These are phyloP conservation scores for Cyclotella choctawhatcheeana DNA, from an alignment of 108 stramenopile genomes.

Conservation along the genomic window DNA sequence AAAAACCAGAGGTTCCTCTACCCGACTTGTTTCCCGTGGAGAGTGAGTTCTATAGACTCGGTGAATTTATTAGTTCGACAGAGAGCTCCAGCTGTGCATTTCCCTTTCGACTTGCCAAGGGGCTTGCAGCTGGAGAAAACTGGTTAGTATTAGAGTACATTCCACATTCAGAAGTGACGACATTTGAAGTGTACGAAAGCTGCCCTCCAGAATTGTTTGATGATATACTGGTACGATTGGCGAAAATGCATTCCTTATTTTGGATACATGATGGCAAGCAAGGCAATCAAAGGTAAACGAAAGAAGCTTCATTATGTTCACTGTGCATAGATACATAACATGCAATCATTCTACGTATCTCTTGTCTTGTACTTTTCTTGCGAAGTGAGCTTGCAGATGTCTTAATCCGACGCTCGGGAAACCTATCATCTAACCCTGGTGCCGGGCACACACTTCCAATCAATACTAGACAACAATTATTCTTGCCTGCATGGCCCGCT, in stretches of 20 bases:
- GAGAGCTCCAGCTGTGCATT: neutral
- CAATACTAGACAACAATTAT: conserved; percentile 14
- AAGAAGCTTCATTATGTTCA: too few species aligned
- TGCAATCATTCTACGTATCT: too few species aligned
- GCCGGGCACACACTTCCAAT: conserved; percentile 14
- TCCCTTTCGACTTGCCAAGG: conserved; percentile 24
- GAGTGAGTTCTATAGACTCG: conserved; percentile 26
- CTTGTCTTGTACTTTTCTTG: too few species aligned
- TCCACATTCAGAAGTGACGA: neutral
- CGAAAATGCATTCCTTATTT: conserved; percentile 29
- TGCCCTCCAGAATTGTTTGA: conserved; percentile 26
- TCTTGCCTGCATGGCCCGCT: conserved; percentile 21
- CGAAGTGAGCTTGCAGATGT: too few species aligned
- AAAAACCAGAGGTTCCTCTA: conserved; percentile 27
- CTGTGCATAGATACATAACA: too few species aligned
- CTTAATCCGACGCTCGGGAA: too few species aligned
- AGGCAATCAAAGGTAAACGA: too few species aligned
- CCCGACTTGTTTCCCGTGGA: conserved; percentile 33
- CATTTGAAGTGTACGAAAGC: conserved; percentile 24
- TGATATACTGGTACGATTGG: conserved; percentile 22
- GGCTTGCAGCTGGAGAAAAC: conserved; percentile 16
- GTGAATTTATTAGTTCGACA: neutral
- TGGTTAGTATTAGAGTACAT: conserved; percentile 33
- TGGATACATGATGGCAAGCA: conserved; percentile 21
- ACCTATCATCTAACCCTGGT: conserved; percentile 16